Percentiles rank a stretch among this genome's conserved stretches.
Conservation (phyloP, 805 yeast genomes). For the Metschnikowia peoriensis region DNA sequence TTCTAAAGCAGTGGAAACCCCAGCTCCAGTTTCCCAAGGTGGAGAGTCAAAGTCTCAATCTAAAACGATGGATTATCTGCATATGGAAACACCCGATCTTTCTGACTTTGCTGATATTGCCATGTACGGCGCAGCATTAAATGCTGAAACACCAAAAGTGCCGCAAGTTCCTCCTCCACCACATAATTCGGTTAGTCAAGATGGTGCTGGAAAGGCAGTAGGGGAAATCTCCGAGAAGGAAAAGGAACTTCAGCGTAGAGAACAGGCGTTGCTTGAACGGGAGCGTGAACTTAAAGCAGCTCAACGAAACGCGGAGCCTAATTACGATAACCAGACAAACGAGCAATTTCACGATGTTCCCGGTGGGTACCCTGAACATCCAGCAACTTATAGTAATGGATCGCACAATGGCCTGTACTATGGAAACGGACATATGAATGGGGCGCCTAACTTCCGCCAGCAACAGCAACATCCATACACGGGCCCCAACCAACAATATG, state of each 20-base stretch:
- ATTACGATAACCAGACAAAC: conserved; percentile 2
- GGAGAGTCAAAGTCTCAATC: neutral
- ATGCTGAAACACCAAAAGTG: conserved; percentile 22
- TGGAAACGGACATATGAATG: neutral
- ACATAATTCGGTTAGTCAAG: conserved; percentile 3
- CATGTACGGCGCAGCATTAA: conserved; percentile 34
- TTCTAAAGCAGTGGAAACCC: neutral
- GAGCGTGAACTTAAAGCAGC: conserved; percentile 11
- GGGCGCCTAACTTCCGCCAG: neutral
- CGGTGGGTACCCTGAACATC: neutral
- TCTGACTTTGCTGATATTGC: conserved; percentile 40
- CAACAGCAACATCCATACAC: conserved; percentile 9
- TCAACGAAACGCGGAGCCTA: neutral
- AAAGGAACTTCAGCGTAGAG: conserved; percentile 26
- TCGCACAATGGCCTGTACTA: conserved; percentile 1
- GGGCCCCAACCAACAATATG: conserved; percentile 10
- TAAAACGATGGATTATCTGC: neutral
- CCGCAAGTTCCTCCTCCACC: conserved; percentile 3
- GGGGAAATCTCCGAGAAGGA: conserved; percentile 18
- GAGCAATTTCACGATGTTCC: conserved; percentile 7
- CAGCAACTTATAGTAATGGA: neutral
- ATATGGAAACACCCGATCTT: conserved; percentile 24
- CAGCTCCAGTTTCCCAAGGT: neutral
- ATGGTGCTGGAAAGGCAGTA: neutral
- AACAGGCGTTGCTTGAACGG: conserved; percentile 24